These are phyloP conservation scores for Rhazya stricta DNA, from an alignment of 257 asterid genomes.

Conservation along the genomic window DNA sequence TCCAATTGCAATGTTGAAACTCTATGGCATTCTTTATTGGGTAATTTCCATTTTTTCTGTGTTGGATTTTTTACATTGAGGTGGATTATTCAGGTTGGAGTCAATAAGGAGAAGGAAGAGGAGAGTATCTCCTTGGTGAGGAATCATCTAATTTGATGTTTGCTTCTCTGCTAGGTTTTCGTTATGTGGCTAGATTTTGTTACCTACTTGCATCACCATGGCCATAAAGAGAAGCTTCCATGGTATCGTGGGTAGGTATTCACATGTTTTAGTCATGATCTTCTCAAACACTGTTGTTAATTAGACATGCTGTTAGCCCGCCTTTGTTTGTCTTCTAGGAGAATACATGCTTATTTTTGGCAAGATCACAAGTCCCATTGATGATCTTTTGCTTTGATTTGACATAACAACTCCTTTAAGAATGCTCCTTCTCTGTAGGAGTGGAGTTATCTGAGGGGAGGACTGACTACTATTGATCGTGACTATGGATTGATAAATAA, in stretches of 20 bases:
- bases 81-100: not conserved
- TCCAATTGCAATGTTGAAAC: slow-evolving; percentile 61
- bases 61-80: not conserved
- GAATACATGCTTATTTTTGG: not conserved
- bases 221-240: slow-evolving; percentile 51
- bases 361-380: not conserved
- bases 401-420: not conserved
- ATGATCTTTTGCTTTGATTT: too few relatives aligned
- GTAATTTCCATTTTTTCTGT: slow-evolving; percentile 41
- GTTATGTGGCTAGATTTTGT: slow-evolving; percentile 53
- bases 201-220: slow-evolving; percentile 58
- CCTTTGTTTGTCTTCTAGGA: not conserved
- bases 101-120: too few relatives aligned
- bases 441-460: slow-evolving; percentile 41
- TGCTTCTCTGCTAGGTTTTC: slow-evolving; percentile 34
- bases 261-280: not conserved
- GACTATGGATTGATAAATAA: slow-evolving; percentile 38
- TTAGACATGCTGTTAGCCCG: not conserved
- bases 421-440: slow-evolving; percentile 12
- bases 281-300: too few relatives aligned
- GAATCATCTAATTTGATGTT: not conserved
- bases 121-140: too few relatives aligned
- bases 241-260: slow-evolving; percentile 54
- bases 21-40: slow-evolving; percentile 66
- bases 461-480: slow-evolving; percentile 38